Percentiles rank a stretch among this genome's conserved stretches.
Conservation (phyloP, 495 filamentous ascomycete species). For the Talaromyces adpressus region DNA sequence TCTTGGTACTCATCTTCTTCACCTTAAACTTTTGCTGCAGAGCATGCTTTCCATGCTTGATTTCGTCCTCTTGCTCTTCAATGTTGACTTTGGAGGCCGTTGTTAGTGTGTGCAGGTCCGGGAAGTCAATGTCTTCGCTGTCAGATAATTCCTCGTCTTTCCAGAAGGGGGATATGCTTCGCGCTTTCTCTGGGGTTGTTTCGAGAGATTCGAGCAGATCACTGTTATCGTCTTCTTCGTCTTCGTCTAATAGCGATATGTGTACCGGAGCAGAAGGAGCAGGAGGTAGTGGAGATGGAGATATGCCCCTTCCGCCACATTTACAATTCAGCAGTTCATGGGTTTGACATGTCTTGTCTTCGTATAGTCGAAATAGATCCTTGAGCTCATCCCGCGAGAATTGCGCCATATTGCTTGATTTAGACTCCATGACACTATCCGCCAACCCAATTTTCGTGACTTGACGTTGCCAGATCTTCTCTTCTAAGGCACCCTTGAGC, state of each 20-base stretch:
- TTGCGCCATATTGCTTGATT: conserved; percentile 40
- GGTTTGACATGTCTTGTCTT: conserved; percentile 49
- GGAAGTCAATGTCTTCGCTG: conserved; percentile 35
- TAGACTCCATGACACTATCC: conserved; percentile 60
- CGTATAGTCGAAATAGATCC: conserved; percentile 66
- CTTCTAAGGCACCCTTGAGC: conserved; percentile 66
- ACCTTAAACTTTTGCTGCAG: neutral
- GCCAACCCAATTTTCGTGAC: conserved; percentile 68
- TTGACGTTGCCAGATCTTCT: conserved; percentile 83
- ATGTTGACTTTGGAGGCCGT: conserved; percentile 57
- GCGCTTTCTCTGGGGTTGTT: neutral
- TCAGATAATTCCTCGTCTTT: conserved; percentile 19
- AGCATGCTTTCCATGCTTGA: conserved; percentile 25
- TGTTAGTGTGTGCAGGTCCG: conserved; percentile 34
- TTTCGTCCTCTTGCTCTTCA: conserved; percentile 48
- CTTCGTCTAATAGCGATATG: conserved; percentile 7
- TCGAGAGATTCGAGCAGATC: neutral
- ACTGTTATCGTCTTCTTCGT: conserved; percentile 15
- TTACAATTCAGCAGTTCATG: conserved; percentile 64
- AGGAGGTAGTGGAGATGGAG: neutral
- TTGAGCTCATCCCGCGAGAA: conserved; percentile 65
- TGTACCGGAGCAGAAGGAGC: neutral
- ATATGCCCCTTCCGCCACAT: conserved; percentile 51
- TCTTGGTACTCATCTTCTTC: neutral
- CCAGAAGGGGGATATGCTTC: conserved; percentile 7